Evolutionary conservation across 306 rosid genomes (phyloP), one percentile per base, ranked within the genome.

Genomic region (Phaseolus lunatus): DNA sequence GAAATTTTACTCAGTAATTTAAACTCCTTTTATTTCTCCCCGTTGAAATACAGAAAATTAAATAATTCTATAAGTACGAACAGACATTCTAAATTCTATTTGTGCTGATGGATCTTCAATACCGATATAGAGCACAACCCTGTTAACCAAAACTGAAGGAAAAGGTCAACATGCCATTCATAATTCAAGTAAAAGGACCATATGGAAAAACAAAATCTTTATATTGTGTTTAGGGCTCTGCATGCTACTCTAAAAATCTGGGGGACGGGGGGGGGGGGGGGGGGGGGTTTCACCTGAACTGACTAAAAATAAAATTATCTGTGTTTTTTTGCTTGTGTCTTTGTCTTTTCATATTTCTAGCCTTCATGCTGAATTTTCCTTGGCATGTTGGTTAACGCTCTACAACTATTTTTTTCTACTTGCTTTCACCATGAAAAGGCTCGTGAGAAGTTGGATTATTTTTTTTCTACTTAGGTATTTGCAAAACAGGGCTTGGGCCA

Each of bases 401-500:
- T 58, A 63, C 68, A 39, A 29, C 18, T 41, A 20, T 76, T 31
- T 31, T 31, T 76, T 58, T 59, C 33, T 56, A 20, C 76, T 49
- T 50, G 45, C 39, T 49, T 20, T 80, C 39, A 43, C 70, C 22
- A 29, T 82, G 18, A 18, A 44, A 67, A 61, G 53, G 35, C 65
- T 70, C 44, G 43, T 75, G 22, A 76, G 69, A 72, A 76, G 14
- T 73, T 43, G 43, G 70, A 24, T 70, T 77, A 20, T 41, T 70
- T 76, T 79, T 33, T 80, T 67, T 76, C 54, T 29, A 23, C 76
- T 62, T 67, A 95, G 99, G 89, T 76, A 82, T 90, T 95, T 66
- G 87, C 93, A 31, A 62, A 72, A 18, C 80, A 58, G 70, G 91
- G 87, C 63, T 49, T 90, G 80, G 84, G 89, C 82, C 90, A 85